phyloP scores from a whole-genome alignment of 768 basidiomycete genomes.

The Mycena galopus region DNA sequence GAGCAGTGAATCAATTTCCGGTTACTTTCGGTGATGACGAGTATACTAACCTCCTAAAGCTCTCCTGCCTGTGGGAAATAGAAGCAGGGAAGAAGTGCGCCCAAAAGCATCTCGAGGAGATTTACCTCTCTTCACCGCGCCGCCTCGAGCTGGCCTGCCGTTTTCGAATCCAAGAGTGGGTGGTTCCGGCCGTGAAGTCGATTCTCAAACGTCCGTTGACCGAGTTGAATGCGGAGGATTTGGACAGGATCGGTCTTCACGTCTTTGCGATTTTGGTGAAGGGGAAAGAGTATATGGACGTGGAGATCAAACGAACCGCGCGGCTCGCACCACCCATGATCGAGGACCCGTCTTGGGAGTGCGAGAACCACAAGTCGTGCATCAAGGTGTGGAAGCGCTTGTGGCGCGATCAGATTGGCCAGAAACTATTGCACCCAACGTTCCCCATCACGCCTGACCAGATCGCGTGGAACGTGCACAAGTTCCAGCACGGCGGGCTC shows the following conservation, averaged over 20 bases:
- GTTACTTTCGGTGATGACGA: too few species aligned
- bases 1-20: too few species aligned
- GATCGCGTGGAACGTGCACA: neutral
- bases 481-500: neutral
- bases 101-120: neutral
- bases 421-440: slow-evolving; percentile 3
- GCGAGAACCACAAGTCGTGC: slow-evolving; percentile 3
- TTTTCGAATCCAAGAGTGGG: neutral
- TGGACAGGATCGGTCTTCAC: neutral
- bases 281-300: slow-evolving; percentile 2
- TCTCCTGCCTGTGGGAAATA: neutral
- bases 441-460: neutral
- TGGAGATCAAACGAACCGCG: neutral
- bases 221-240: neutral
- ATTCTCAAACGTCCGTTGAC: neutral
- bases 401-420: neutral
- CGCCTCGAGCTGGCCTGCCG: slow-evolving; percentile 3
- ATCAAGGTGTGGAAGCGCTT: neutral
- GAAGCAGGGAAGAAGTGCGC: neutral
- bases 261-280: slow-evolving; percentile 4
- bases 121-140: slow-evolving; percentile 6
- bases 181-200: slow-evolving; percentile 5
- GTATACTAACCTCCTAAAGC: slow-evolving; percentile 30
- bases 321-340: neutral
- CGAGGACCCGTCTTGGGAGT: slow-evolving; percentile 1